A percentile compares a stretch with the other conserved stretches of the same genome.
Evolutionary conservation across 225 moss, liverwort and hornwort species (phyloP).

Genomic region (Marchantia paleacea): DNA sequence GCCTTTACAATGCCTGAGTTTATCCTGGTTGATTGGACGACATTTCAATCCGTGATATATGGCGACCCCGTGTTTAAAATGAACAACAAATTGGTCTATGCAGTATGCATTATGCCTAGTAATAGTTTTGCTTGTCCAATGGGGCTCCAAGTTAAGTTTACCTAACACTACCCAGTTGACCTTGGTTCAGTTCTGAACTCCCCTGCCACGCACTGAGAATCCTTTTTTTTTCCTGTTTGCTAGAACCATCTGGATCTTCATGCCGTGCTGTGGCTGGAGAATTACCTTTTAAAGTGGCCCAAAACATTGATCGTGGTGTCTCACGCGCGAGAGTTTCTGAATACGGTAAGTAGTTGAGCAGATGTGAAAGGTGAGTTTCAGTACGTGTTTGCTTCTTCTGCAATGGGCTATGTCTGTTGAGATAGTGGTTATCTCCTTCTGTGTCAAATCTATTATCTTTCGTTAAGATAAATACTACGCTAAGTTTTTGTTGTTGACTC

Average conservation of each 20-base stretch:
- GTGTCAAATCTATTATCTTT: too few species aligned
- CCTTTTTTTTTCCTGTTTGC: background rate
- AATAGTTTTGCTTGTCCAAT: background rate
- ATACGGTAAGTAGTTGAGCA: slow-evolving; percentile 55
- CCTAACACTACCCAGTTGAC: background rate
- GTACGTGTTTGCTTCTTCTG: too few species aligned
- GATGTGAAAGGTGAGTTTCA: too few species aligned
- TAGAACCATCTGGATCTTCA: slow-evolving; percentile 99
- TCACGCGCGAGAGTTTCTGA: slow-evolving; percentile 92
- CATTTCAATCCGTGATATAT: too few species aligned
- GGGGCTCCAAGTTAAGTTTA: background rate
- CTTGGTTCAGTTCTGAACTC: background rate
- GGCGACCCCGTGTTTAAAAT: too few species aligned
- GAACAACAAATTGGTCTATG: too few species aligned
- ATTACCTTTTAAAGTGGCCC: slow-evolving; percentile 92
- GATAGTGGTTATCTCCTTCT: too few species aligned
- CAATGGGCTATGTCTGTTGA: too few species aligned
- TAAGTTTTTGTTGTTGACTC: too few species aligned
- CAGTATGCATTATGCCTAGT: background rate
- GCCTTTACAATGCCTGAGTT: background rate
- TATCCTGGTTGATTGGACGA: background rate
- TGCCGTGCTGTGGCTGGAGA: slow-evolving; percentile 95
- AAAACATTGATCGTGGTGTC: slow-evolving; percentile 98
- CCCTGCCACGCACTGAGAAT: background rate
- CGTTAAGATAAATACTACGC: too few species aligned